Conservation (phyloP, 768 basidiomycete species). For the Xerocomus potaroensis region DNA sequence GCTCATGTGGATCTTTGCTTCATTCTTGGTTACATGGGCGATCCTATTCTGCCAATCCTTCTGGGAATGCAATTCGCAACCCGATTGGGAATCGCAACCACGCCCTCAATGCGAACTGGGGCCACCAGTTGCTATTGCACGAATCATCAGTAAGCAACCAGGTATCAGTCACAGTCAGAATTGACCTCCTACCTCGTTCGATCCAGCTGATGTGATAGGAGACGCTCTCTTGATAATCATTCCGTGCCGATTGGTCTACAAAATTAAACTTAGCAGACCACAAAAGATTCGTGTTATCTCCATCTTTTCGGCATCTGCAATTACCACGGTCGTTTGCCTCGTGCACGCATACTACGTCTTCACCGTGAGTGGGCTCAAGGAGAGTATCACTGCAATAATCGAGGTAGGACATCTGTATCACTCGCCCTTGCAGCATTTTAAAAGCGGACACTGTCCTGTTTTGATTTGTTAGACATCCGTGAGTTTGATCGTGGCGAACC, state of each 20-base stretch:
- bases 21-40: not conserved
- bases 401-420: not conserved
- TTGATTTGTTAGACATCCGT: too few species aligned
- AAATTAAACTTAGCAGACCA: not conserved
- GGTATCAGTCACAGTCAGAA: not conserved
- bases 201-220: conserved; percentile 2
- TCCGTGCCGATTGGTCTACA: not conserved
- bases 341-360: too few species aligned
- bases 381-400: not conserved
- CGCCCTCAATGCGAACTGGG: not conserved
- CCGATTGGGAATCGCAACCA: too few species aligned
- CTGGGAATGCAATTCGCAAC: not conserved
- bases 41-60: conserved; percentile 1
- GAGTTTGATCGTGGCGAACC: too few species aligned
- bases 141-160: not conserved
- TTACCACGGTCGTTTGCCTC: not conserved
- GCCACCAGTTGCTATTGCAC: not conserved
- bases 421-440: not conserved
- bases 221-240: too few species aligned
- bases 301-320: too few species aligned
- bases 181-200: not conserved
- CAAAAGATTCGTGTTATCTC: conserved; percentile 6
- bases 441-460: too few species aligned
- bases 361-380: not conserved
- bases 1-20: not conserved